Base-by-base conservation (phyloP, 2,329 filamentous ascomycete species). In the Aspergillus udagawae region DNA sequence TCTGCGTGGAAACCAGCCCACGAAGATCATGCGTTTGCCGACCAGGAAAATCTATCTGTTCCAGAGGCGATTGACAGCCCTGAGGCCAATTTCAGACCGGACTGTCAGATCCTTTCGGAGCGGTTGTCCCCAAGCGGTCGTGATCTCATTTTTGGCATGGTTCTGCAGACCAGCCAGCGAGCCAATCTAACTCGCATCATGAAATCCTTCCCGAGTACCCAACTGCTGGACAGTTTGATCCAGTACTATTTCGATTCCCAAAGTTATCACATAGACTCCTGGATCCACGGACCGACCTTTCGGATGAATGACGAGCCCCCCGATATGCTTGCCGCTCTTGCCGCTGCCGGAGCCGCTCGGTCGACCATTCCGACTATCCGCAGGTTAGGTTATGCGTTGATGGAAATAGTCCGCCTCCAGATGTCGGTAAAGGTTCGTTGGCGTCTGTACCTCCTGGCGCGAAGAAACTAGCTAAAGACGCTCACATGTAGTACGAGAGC, bases 81-180 rank as follows among this genome's bases (percentile, higher is more conserved):
- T 1, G 61, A 65, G 25, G 49, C 57, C 0, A 60, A 20, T 45
- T 45, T 57, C 9, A 55, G 55, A 1, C 53, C 60, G n/a, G 62
- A 64, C 2, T 58, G 57, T 7, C 61, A 66, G 42, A 60, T 63
- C 7, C 56, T 69, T 1, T 63, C 60, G 1, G 68, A 70, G 25
- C 59, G 62, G 1, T 51, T 71, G 3, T 64, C 65, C 2, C 53
- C 64, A 2, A 64, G 63, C 9, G 79, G 76, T 21, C 80, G 86
- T 3, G 88, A 91, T 68, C 81, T 80, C 49, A 80, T 89, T 1
- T 75, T 91, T 55, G 85, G 82, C 10, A 79, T 89, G 57, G 82
- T 90, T 1, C 73, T 90, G 38, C 79, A 80, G 51, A 84, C 82
- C 3, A 86, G 82, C 63, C 60, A 73, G 74, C 64, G 81, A 71